These are phyloP conservation scores for Ophiocordyceps camponoti-floridani DNA, from an alignment of 2,329 filamentous ascomycete genomes.

Conservation along the genomic window DNA sequence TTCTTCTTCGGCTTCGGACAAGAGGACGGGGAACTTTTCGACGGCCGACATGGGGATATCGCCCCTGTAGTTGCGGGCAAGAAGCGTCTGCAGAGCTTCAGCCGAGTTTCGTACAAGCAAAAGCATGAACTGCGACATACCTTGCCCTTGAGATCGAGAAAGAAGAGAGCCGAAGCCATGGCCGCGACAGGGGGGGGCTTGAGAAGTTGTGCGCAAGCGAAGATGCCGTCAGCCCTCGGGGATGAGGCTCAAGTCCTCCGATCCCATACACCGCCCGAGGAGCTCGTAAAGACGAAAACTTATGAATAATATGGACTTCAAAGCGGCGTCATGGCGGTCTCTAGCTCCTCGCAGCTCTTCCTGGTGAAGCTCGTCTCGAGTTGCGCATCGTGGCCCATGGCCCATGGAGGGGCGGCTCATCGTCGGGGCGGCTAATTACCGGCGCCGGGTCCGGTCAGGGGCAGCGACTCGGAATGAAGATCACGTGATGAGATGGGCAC, in stretches of 20 bases:
- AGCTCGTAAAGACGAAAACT: not conserved
- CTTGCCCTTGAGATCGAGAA: constrained; percentile 99
- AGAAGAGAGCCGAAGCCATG: constrained; percentile 97
- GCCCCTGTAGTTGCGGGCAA: constrained; percentile 95
- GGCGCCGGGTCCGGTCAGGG: not conserved
- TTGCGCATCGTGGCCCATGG: not conserved
- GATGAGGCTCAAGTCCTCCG: not conserved
- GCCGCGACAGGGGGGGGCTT: constrained; percentile 10
- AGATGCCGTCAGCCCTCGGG: not conserved
- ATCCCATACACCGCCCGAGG: not conserved
- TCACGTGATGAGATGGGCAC: not conserved
- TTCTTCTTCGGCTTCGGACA: constrained; percentile 98
- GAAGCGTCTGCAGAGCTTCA: constrained; percentile 53
- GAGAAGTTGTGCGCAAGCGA: not conserved
- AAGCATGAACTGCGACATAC: constrained; percentile 22
- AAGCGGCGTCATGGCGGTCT: not conserved
- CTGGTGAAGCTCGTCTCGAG: too few species aligned
- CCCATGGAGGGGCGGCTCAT: not conserved
- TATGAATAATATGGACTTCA: not conserved
- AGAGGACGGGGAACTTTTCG: constrained; percentile 88
- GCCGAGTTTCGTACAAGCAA: not conserved
- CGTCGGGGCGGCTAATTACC: not conserved
- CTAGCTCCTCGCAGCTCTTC: too few species aligned
- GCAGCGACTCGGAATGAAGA: not conserved
- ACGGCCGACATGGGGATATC: constrained; percentile 99